These are phyloP conservation scores for Silene conica DNA, from an alignment of 148 eudicot genomes.

Conservation along the genomic window DNA sequence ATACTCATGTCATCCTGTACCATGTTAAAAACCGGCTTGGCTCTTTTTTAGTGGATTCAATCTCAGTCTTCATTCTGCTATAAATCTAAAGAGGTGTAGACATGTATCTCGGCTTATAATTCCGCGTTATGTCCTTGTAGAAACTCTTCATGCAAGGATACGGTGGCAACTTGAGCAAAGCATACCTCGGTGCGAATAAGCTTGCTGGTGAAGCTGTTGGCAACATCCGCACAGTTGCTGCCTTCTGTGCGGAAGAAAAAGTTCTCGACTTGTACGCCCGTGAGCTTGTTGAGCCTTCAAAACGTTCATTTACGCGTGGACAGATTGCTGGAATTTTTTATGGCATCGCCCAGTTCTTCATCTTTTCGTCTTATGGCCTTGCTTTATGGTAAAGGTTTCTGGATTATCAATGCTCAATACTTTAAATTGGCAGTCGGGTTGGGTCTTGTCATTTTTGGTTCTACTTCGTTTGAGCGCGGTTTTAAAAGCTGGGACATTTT, in stretches of 20 bases:
- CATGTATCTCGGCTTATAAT: not conserved
- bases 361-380: slow-evolving; percentile 92
- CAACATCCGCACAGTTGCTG: slow-evolving; percentile 92
- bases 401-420: not conserved
- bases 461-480: not conserved
- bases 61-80: slow-evolving; percentile 4
- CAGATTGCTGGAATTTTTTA: slow-evolving; percentile 90
- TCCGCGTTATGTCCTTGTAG: slow-evolving; percentile 34
- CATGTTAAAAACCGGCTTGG: not conserved
- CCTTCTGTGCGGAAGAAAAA: slow-evolving; percentile 83
- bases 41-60: not conserved
- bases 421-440: not conserved
- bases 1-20: not conserved
- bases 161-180: slow-evolving; percentile 92
- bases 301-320: slow-evolving; percentile 77
- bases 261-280: slow-evolving; percentile 68
- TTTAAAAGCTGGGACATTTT: not conserved
- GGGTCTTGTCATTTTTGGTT: not conserved
- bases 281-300: slow-evolving; percentile 83
- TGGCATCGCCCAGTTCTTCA: slow-evolving; percentile 92
- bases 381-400: slow-evolving; percentile 67
- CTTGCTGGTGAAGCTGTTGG: slow-evolving; percentile 95
- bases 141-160: slow-evolving; percentile 98
- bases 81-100: not conserved
- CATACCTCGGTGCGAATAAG: slow-evolving; percentile 92